A percentile compares a stretch with the other conserved stretches of the same genome.
phyloP scores from a whole-genome alignment of 2,329 filamentous ascomycete species.

The Xylariaceae sp. region DNA sequence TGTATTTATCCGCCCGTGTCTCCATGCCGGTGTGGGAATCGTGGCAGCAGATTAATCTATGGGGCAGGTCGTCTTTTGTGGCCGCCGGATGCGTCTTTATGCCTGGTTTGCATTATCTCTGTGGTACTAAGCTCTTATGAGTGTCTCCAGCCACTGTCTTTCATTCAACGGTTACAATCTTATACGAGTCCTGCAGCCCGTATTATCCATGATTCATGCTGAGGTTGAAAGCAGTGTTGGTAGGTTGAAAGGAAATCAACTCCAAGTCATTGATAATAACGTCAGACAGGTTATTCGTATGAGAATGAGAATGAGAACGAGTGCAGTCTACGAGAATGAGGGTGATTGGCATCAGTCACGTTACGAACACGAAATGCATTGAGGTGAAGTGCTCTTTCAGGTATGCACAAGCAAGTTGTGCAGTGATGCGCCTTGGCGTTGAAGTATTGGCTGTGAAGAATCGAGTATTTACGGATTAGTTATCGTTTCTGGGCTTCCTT shows the following conservation, averaged over 20 bases:
- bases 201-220: too few relatives aligned
- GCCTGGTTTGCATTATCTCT: too few relatives aligned
- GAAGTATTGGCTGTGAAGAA: background rate
- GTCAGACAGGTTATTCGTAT: too few relatives aligned
- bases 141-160: background rate
- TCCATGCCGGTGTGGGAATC: background rate
- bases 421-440: background rate
- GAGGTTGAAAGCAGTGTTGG: too few relatives aligned
- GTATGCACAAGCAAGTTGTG: background rate
- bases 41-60: background rate
- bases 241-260: too few relatives aligned
- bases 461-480: background rate
- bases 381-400: background rate
- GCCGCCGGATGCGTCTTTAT: background rate
- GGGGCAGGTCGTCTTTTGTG: background rate
- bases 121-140: background rate
- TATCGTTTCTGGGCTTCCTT: too few relatives aligned
- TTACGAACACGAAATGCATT: background rate
- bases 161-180: background rate
- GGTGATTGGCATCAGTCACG: background rate
- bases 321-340: background rate
- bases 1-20: background rate
- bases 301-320: too few relatives aligned
- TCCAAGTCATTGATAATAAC: too few relatives aligned
- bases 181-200: too few relatives aligned